Percentiles rank a stretch among this genome's conserved stretches.
These are phyloP conservation scores for Limonomyces culmigenus DNA, from an alignment of 1,284 basidiomycete genomes.

Conservation along the genomic window DNA sequence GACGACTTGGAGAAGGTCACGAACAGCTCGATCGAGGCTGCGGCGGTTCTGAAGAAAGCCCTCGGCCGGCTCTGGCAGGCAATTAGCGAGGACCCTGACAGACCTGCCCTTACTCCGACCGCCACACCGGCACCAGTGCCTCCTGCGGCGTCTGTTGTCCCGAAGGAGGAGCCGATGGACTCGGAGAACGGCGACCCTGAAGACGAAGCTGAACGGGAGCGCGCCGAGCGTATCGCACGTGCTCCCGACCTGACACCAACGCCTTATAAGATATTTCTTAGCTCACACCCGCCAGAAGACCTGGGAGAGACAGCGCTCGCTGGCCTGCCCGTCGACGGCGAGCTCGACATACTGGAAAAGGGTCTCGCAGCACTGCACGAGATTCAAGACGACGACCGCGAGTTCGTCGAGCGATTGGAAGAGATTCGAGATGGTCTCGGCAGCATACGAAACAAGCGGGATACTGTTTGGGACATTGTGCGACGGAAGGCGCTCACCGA, in stretches of 20 bases:
- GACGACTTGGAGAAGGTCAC: slow-evolving; percentile 64
- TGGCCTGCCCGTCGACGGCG: slow-evolving; percentile 30
- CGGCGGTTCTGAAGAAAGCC: slow-evolving; percentile 49
- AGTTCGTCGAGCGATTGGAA: slow-evolving; percentile 63
- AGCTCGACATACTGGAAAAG: slow-evolving; percentile 54
- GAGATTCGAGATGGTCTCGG: slow-evolving; percentile 66
- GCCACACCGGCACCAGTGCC: slow-evolving; percentile 7
- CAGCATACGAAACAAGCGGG: slow-evolving; percentile 46
- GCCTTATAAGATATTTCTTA: slow-evolving; percentile 50
- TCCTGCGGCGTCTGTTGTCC: slow-evolving; percentile 25
- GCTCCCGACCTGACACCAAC: slow-evolving; percentile 48
- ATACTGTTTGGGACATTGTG: slow-evolving; percentile 56
- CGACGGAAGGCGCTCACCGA: slow-evolving; percentile 57
- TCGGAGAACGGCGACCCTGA: slow-evolving; percentile 29
- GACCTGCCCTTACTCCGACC: slow-evolving; percentile 3
- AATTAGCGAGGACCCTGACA: slow-evolving; percentile 47
- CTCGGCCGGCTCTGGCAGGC: slow-evolving; percentile 65
- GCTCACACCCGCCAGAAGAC: slow-evolving; percentile 11
- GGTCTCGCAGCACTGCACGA: slow-evolving; percentile 52
- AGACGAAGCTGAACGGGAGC: slow-evolving; percentile 28
- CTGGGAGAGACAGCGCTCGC: slow-evolving; percentile 20
- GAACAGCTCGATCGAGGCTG: slow-evolving; percentile 64
- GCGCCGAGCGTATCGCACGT: slow-evolving; percentile 30
- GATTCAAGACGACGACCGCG: slow-evolving; percentile 64
- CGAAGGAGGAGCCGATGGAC: slow-evolving; percentile 48